Evolutionary conservation across 345 rosid genomes (phyloP).

Genomic region (Pugionium cornutum): DNA sequence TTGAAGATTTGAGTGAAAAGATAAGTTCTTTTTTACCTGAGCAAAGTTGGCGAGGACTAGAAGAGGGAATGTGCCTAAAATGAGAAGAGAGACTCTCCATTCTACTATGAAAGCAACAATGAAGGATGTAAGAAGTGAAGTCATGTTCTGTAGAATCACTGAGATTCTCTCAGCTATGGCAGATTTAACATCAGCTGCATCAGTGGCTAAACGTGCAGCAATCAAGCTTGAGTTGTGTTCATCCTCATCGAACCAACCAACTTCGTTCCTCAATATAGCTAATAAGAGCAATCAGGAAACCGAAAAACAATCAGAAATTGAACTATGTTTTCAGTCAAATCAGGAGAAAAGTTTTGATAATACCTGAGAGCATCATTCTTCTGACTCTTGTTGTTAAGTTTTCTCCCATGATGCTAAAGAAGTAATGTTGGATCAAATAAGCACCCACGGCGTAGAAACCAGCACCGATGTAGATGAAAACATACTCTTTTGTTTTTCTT

Average conservation of each 20-base stretch:
- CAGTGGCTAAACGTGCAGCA: slow-evolving; percentile 85
- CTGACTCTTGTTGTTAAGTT: no score
- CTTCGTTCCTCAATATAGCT: slow-evolving; percentile 96
- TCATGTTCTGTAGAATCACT: slow-evolving; percentile 96
- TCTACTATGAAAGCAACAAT: slow-evolving; percentile 95
- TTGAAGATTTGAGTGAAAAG: neutral
- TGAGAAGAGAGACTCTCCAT: slow-evolving; percentile 99
- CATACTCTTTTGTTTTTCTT: slow-evolving; percentile 48
- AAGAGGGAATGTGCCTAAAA: slow-evolving; percentile 89
- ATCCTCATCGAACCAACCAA: slow-evolving; percentile 98
- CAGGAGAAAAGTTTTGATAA: neutral
- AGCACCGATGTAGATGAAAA: no score
- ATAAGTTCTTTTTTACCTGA: slow-evolving; percentile 56
- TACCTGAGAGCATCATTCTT: slow-evolving; percentile 44
- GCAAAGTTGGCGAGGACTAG: slow-evolving; percentile 99
- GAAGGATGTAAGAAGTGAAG: slow-evolving; percentile 95
- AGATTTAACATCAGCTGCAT: slow-evolving; percentile 94
- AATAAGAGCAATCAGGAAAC: slow-evolving; percentile 28
- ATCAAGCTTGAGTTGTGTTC: slow-evolving; percentile 96
- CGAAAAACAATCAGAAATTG: neutral
- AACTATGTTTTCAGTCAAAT: neutral
- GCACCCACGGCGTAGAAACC: slow-evolving; percentile 96
- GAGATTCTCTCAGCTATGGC: slow-evolving; percentile 97
- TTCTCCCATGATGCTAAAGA: no score
- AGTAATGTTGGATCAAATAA: slow-evolving; percentile 61